These are phyloP conservation scores for Zelopaecilomyces penicillatus DNA, from an alignment of 2,329 filamentous ascomycete genomes.

Conservation along the genomic window DNA sequence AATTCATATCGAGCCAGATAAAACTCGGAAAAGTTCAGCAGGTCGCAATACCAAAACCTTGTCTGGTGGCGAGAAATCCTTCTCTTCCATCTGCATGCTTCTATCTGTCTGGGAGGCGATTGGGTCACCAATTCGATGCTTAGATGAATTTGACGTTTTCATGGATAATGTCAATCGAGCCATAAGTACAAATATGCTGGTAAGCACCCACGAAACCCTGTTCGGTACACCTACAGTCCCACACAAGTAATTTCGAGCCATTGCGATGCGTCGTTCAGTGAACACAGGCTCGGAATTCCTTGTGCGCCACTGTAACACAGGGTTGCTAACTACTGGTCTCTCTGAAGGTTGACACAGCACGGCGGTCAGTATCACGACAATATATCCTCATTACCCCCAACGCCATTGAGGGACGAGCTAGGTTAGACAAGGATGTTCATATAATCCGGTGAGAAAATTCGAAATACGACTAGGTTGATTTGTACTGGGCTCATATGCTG, in stretches of 20 bases:
- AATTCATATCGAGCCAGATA: constrained; percentile 64
- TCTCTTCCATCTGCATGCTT: constrained; percentile 90
- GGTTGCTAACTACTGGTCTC: no score
- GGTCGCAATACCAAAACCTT: constrained; percentile 85
- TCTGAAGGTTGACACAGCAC: constrained; percentile 66
- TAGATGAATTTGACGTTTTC: constrained; percentile 98
- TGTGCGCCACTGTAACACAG: no score
- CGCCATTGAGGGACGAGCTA: constrained; percentile 56
- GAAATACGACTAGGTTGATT: not conserved
- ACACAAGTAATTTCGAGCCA: no score
- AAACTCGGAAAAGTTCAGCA: constrained; percentile 58
- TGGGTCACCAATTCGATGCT: constrained; percentile 85
- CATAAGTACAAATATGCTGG: constrained; percentile 88
- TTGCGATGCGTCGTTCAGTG: no score
- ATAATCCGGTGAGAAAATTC: constrained; percentile 54
- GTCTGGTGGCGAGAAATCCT: constrained; percentile 95
- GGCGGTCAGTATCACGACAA: constrained; percentile 80
- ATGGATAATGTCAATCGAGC: constrained; percentile 97
- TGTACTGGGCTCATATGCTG: constrained; percentile 16
- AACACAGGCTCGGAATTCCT: no score
- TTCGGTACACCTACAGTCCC: no score
- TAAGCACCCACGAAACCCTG: constrained; percentile 31
- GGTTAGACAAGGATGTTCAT: constrained; percentile 61
- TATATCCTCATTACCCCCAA: constrained; percentile 97
- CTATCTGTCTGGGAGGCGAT: constrained; percentile 96